Percentiles rank a stretch among this genome's conserved stretches.
These are phyloP conservation scores for Fusarium sp. DNA, from an alignment of 2,329 filamentous ascomycete species.

Conservation along the genomic window DNA sequence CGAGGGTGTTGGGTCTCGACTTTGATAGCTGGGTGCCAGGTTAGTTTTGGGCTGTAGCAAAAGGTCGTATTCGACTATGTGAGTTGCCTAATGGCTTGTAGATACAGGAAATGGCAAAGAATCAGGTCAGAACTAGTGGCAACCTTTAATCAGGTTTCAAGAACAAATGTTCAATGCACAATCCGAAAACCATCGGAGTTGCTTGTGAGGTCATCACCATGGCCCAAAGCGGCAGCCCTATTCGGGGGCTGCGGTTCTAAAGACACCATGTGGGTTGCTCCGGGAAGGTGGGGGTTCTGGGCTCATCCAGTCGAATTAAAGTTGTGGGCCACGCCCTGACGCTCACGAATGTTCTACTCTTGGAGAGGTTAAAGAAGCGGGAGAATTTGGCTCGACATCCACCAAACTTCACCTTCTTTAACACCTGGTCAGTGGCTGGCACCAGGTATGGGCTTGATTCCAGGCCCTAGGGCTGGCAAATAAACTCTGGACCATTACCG, in stretches of 20 bases:
- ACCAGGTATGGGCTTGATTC: conserved; percentile 28
- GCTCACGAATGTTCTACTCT: conserved; percentile 5
- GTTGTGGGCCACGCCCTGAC: conserved; percentile 9
- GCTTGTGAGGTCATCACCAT: conserved; percentile 32
- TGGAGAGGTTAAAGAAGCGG: conserved; percentile 10
- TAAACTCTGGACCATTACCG: conserved; percentile 27
- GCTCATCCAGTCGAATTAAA: neutral
- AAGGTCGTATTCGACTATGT: neutral
- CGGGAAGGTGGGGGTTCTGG: neutral
- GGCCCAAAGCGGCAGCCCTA: neutral
- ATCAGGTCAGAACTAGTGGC: neutral
- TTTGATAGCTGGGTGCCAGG: neutral
- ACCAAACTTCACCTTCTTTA: conserved; percentile 20
- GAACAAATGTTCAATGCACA: neutral
- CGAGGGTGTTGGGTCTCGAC: neutral
- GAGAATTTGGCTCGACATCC: neutral
- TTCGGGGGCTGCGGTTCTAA: neutral
- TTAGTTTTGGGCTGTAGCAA: neutral
- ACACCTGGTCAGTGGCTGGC: conserved; percentile 20
- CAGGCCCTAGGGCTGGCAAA: conserved; percentile 24
- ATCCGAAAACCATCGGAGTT: conserved; percentile 23
- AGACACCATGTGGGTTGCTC: neutral
- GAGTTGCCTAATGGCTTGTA: neutral
- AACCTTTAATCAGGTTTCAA: neutral
- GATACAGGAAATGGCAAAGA: neutral